Conservation (phyloP, 2,329 filamentous ascomycete species). For the Diplodia seriata region DNA sequence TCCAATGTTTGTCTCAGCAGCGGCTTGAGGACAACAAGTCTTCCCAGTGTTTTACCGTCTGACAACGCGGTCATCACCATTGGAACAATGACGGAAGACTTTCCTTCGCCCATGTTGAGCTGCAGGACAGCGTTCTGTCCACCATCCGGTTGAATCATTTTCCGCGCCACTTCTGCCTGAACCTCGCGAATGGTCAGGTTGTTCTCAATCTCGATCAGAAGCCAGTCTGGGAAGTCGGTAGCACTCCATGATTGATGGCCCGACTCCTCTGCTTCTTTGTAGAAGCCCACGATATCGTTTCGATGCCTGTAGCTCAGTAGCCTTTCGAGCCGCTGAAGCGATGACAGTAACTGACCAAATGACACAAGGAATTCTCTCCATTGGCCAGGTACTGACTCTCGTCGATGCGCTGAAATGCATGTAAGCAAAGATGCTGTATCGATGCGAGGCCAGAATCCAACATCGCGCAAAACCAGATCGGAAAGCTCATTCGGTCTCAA, state of each 20-base stretch:
- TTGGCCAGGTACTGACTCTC: background rate
- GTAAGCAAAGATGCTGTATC: background rate
- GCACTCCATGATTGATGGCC: constrained; percentile 66
- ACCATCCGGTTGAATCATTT: constrained; percentile 55
- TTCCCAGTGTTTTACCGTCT: constrained; percentile 58
- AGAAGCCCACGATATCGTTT: background rate
- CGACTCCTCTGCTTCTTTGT: constrained; percentile 18
- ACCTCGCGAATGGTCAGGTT: constrained; percentile 66
- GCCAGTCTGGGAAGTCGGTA: constrained; percentile 61
- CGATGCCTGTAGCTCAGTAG: background rate
- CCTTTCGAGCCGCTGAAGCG: constrained; percentile 6
- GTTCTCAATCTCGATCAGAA: constrained; percentile 70
- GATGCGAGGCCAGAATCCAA: constrained; percentile 11
- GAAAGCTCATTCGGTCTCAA: background rate
- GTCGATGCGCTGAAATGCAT: background rate
- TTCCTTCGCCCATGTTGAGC: constrained; percentile 48
- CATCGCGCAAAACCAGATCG: background rate
- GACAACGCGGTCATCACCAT: constrained; percentile 53
- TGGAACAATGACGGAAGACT: constrained; percentile 43
- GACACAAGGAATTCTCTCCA: background rate
- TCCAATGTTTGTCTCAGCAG: constrained; percentile 67
- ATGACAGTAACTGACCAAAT: background rate
- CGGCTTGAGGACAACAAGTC: constrained; percentile 68
- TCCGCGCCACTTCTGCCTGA: constrained; percentile 63
- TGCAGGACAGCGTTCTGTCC: constrained; percentile 39